These are phyloP conservation scores for Pichia sorboxylosa DNA, from an alignment of 1,139 yeast genomes.

Conservation along the genomic window DNA sequence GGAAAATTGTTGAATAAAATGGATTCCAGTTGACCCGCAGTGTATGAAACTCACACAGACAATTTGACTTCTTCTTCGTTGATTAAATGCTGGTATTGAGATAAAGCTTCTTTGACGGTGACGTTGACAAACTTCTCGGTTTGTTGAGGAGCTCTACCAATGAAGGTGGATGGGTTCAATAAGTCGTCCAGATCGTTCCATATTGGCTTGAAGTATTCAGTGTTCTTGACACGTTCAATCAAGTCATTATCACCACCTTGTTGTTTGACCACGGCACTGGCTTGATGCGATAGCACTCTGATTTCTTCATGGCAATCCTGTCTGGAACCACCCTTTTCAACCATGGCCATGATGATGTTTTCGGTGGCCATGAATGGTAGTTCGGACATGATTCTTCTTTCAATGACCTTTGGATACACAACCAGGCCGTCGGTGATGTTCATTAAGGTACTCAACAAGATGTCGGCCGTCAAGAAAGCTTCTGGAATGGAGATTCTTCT, in stretches of 20 bases:
- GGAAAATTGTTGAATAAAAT: too few species aligned
- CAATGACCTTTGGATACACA: slow-evolving; percentile 96
- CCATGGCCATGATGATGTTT: slow-evolving; percentile 99
- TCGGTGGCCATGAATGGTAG: slow-evolving; percentile 99
- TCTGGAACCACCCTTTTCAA: slow-evolving; percentile 92
- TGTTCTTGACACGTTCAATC: slow-evolving; percentile 74
- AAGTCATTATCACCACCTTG: slow-evolving; percentile 98
- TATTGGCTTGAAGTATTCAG: slow-evolving; percentile 80
- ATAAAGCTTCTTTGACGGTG: slow-evolving; percentile 76
- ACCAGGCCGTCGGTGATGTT: slow-evolving; percentile 93
- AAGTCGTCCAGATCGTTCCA: slow-evolving; percentile 71
- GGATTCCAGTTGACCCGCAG: too few species aligned
- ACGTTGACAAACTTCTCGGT: slow-evolving; percentile 82
- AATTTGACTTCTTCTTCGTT: slow-evolving; percentile 53
- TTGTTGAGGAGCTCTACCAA: slow-evolving; percentile 98
- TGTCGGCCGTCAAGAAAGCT: slow-evolving; percentile 93
- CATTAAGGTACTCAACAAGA: slow-evolving; percentile 75
- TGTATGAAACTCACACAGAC: slow-evolving; percentile 35
- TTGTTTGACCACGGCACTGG: slow-evolving; percentile 93
- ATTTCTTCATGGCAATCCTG: slow-evolving; percentile 98
- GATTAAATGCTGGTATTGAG: slow-evolving; percentile 51
- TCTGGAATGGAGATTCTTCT: slow-evolving; percentile 95
- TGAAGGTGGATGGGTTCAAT: slow-evolving; percentile 87
- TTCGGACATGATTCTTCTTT: slow-evolving; percentile 88
- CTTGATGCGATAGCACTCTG: slow-evolving; percentile 93